Percentiles rank a stretch among this genome's conserved stretches.
phyloP scores from a whole-genome alignment of 768 basidiomycete genomes.

The Chalciporus chontae region DNA sequence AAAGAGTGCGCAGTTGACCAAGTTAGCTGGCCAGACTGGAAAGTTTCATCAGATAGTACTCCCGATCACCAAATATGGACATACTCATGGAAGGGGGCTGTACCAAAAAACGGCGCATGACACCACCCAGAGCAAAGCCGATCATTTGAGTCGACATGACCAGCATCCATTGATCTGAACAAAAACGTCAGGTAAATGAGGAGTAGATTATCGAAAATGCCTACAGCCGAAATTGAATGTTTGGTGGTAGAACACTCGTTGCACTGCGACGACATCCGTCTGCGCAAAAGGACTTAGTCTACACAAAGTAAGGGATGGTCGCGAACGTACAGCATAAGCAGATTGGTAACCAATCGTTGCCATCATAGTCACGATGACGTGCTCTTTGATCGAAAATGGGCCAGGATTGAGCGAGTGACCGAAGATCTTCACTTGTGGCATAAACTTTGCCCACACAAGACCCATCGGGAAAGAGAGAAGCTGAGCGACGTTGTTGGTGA shows the following conservation, averaged over 20 bases:
- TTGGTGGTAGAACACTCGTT: conserved; percentile 65
- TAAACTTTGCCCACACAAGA: conserved; percentile 50
- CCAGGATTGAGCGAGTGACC: conserved; percentile 70
- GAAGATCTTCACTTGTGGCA: conserved; percentile 51
- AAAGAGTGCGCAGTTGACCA: conserved; percentile 70
- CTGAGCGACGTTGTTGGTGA: conserved; percentile 62
- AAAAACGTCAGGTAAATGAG: not conserved
- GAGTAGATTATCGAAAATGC: conserved; percentile 5
- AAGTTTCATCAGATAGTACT: conserved; percentile 13
- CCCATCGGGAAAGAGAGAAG: conserved; percentile 71
- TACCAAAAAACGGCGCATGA: conserved; percentile 60
- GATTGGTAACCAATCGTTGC: conserved; percentile 44
- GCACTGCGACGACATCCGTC: conserved; percentile 73
- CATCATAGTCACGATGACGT: conserved; percentile 70
- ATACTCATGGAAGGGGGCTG: conserved; percentile 63
- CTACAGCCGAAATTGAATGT: conserved; percentile 47
- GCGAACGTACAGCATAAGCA: conserved; percentile 16
- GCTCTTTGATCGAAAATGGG: conserved; percentile 73
- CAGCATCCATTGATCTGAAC: conserved; percentile 53
- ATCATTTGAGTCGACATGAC: conserved; percentile 74
- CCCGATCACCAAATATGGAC: conserved; percentile 4
- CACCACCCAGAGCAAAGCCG: conserved; percentile 58
- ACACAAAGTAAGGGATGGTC: not conserved
- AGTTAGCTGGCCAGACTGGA: conserved; percentile 70
- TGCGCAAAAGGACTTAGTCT: conserved; percentile 9